Base-by-base conservation (phyloP, 805 yeast genomes). In the Candida maltosa region DNA sequence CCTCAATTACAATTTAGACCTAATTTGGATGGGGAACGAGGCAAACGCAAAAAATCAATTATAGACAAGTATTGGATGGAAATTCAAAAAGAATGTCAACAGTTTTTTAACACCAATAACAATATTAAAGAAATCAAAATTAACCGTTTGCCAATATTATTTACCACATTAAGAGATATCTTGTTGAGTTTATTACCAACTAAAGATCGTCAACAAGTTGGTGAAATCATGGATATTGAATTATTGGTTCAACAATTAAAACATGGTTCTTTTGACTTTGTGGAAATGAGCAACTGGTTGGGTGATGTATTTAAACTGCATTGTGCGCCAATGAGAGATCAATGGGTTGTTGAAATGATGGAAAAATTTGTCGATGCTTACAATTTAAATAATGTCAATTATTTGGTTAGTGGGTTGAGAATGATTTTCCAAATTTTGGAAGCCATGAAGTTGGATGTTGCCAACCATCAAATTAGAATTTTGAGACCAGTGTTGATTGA, bases 281-380 rank as follows among this genome's bases (percentile, higher is more conserved):
- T 78, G 14, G 70, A 75, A 24, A 71, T 87, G 48, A 74, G 89
- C 2, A 69, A 70, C 38, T 85, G 94, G 91, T 69, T 89, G 27
- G 78, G 87, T 2, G 68, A 73, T 21, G 76, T 87, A 21, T 82
- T 91, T 61, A 87, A 88, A 60, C 78, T 81, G 34, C 96, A 87
- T 56, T 88, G 96, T 62, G 96, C 96, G 5, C 97, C 97, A 42
- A 87, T 87, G 94, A 75, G 97, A 54, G 96, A 87, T 58, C 63
- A 76, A 26, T 83, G 93, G 88, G 95, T 89, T 24, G 85, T 78
- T 47, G 86, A 82, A 48, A 86, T 89, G 93, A 76, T 76, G 31
- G 48, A 55, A 9, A 74, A 74, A 47, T 78, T 85, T 49, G 69
- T 61, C 24, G 65, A 63, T 32, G 78, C 83, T 14, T 68, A 67